Percentiles rank a stretch among this genome's conserved stretches.
These are phyloP conservation scores for Neonectria punicea DNA, from an alignment of 2,329 filamentous ascomycete genomes.

Conservation along the genomic window DNA sequence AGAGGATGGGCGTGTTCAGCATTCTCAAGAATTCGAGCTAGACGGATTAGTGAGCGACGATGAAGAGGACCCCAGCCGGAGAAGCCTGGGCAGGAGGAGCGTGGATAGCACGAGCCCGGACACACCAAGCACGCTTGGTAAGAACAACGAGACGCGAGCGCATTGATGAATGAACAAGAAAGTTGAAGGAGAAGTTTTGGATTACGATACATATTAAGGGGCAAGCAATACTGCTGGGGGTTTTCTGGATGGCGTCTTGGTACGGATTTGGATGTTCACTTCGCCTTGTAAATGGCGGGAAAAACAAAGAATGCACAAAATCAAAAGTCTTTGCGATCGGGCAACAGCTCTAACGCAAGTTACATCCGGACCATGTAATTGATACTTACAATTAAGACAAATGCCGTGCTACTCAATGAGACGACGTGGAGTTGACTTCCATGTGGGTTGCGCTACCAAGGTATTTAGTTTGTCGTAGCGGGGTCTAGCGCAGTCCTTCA, in stretches of 20 bases:
- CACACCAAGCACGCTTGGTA: constrained; percentile 54
- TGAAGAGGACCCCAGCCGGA: constrained; percentile 69
- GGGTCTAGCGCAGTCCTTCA: constrained; percentile 3
- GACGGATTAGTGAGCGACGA: constrained; percentile 91
- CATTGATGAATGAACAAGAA: not conserved
- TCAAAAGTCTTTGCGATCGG: not conserved
- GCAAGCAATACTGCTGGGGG: not conserved
- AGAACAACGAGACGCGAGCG: constrained; percentile 43
- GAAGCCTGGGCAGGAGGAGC: constrained; percentile 49
- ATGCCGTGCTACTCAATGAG: not conserved
- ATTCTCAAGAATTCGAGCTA: constrained; percentile 93
- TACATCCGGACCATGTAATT: not conserved
- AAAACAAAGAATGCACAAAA: not conserved
- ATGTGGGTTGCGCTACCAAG: not conserved
- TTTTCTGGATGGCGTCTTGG: constrained; percentile 1
- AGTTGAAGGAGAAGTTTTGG: no score
- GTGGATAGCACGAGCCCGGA: constrained; percentile 50
- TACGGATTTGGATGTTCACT: not conserved
- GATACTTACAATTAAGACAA: no score
- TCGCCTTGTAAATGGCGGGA: not conserved
- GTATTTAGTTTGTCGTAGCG: not conserved
- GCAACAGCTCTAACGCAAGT: not conserved
- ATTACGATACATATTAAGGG: not conserved
- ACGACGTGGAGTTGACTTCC: not conserved
- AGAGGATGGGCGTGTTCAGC: constrained; percentile 71